Base-by-base conservation (phyloP, 1,284 basidiomycete genomes). In the Fomes fomentarius region DNA sequence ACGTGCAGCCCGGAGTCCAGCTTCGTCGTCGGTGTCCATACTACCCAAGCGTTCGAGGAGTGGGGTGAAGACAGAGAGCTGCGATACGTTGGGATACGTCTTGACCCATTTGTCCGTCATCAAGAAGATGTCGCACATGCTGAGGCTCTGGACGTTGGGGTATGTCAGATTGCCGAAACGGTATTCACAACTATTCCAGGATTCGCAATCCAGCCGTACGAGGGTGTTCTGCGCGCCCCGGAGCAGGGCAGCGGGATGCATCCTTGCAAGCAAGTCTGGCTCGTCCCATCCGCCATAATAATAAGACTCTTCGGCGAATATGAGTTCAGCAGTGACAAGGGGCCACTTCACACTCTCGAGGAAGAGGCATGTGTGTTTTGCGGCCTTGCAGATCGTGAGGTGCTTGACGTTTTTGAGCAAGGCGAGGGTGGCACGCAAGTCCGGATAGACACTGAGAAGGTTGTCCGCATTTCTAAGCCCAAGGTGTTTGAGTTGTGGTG, bases 281-380 rank as follows among this genome's bases (percentile, higher is more conserved):
- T 46, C 21, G 52, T 48, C 37, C 44, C 45, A 25, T 25, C 48
- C 40, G 33, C 52, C 10, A 40, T 48, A n/a, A n/a, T n/a, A n/a
- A n/a, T 24, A 35, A 39, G 15, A n/a, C 52, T 53, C 34, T 45
- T 40, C 17, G 46, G 46, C 40, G 4, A 4, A 12, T 33, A 24
- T 15, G 21, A 40, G n/a, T 39, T 53, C 25, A 22, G 31, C 35
- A 8, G 35, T 37, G 15, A 37, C 15, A 17, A 37, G 35, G 15
- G 14, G 15, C 35, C 35, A 37, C 12, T 17, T 15, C 15, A 17
- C n/a, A 17, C 35, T 37, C 17, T 17, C 35, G 15, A 37, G 15
- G 4, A 37, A 4, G 2, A 3, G 15, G 35, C 35, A 37, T 9
- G 15, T n/a, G 15, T 37, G 15, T 17, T 9, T 37, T 8, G 15